A percentile compares a stretch with the other conserved stretches of the same genome.
phyloP scores from a whole-genome alignment of 208 protist genomes.

The Trypanosoma theileri region DNA sequence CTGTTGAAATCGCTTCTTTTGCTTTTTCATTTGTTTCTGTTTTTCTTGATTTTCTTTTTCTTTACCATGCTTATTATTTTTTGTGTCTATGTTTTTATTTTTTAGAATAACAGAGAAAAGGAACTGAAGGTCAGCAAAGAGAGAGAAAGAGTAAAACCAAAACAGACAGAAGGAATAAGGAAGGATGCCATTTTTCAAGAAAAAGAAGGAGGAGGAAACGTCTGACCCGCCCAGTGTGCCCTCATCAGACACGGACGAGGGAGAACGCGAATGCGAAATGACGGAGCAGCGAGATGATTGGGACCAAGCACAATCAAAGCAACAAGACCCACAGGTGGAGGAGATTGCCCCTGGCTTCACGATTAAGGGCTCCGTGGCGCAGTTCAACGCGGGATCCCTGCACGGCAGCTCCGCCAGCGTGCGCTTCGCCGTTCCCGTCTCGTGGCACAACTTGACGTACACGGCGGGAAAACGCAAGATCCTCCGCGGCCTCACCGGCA shows the following conservation, averaged over 20 bases:
- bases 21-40: slow-evolving; percentile 6
- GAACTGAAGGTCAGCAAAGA: neutral
- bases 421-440: slow-evolving; percentile 56
- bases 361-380: slow-evolving; percentile 44
- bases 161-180: neutral
- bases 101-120: neutral
- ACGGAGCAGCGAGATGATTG: too few relatives aligned
- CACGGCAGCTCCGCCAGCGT: slow-evolving; percentile 26
- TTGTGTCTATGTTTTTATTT: neutral
- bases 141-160: neutral
- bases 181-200: neutral
- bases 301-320: neutral
- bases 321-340: neutral
- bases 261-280: too few relatives aligned
- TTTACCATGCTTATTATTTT: neutral
- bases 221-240: neutral
- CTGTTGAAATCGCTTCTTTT: slow-evolving; percentile 24
- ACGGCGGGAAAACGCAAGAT: slow-evolving; percentile 44
- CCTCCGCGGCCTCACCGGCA: slow-evolving; percentile 67
- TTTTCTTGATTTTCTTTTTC: slow-evolving; percentile 4
- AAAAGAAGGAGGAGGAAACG: neutral
- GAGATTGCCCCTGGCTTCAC: slow-evolving; percentile 25
- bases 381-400: slow-evolving; percentile 42
- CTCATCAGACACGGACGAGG: neutral
- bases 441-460: slow-evolving; percentile 78